Evolutionary conservation across 345 rosid species (phyloP).

Genomic region (Alliaria petiolata): DNA sequence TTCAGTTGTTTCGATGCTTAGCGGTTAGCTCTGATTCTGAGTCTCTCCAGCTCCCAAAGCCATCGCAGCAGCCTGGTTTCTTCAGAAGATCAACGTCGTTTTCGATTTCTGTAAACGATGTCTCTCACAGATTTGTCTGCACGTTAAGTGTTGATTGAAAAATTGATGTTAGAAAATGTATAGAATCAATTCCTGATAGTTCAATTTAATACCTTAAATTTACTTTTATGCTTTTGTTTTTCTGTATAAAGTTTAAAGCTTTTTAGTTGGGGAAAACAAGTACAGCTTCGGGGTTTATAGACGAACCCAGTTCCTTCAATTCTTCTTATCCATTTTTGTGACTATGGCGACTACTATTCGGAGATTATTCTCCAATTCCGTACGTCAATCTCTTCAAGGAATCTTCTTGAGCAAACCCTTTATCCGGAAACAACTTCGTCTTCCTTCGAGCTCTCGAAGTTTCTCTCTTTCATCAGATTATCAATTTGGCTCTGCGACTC

Average conservation of each 20-base stretch:
- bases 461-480: not conserved
- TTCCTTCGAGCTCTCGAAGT: not conserved
- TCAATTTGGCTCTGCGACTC: not conserved
- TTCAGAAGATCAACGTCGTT: conserved; percentile 5
- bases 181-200: not conserved
- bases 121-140: conserved; percentile 20
- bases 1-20: conserved; percentile 39
- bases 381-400: not conserved
- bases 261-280: not conserved
- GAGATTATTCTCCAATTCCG: not conserved
- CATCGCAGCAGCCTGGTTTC: conserved; percentile 42
- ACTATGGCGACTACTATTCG: not conserved
- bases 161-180: not conserved
- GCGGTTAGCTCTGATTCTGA: conserved; percentile 27
- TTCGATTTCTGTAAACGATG: conserved; percentile 13
- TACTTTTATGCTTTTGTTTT: not conserved
- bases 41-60: conserved; percentile 31
- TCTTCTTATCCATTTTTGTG: not conserved
- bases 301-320: not conserved
- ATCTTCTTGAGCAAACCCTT: not conserved
- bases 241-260: not conserved
- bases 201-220: not conserved
- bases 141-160: not conserved
- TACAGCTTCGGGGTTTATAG: not conserved
- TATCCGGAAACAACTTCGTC: not conserved